phyloP scores from a whole-genome alignment of 371 early-diverging fungal species.

The Mortierella sp. region DNA sequence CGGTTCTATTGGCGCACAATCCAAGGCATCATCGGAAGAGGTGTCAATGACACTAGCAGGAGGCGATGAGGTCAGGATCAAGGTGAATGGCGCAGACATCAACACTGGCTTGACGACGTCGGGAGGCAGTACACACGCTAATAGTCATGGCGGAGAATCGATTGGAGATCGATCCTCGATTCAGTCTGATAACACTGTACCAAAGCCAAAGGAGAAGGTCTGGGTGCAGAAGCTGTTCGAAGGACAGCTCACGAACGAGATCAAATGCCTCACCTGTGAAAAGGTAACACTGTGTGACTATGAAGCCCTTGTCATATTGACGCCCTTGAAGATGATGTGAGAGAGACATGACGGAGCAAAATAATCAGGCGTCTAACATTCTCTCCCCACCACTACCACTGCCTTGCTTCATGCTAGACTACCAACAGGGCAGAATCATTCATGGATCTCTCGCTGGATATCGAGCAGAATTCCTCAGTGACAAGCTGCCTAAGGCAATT shows the following conservation, averaged over 20 bases:
- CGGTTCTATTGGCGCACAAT: slow-evolving; percentile 6
- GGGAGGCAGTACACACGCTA: slow-evolving; percentile 17
- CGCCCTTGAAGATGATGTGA: not conserved
- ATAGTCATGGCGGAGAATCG: slow-evolving; percentile 29
- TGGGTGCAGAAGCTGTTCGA: slow-evolving; percentile 98
- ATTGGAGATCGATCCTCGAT: slow-evolving; percentile 39
- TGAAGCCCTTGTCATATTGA: not conserved
- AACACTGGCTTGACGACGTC: slow-evolving; percentile 23
- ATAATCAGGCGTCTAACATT: not conserved
- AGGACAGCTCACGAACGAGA: slow-evolving; percentile 95
- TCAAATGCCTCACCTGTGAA: slow-evolving; percentile 95
- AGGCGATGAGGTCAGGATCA: slow-evolving; percentile 51
- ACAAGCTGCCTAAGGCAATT: slow-evolving; percentile 93
- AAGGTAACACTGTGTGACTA: too few species aligned
- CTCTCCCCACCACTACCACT: too few species aligned
- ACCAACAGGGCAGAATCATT: slow-evolving; percentile 95
- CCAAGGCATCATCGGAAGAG: slow-evolving; percentile 30
- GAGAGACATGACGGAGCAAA: not conserved
- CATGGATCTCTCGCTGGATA: slow-evolving; percentile 95
- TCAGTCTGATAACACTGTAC: slow-evolving; percentile 34
- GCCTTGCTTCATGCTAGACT: too few species aligned
- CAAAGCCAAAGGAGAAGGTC: slow-evolving; percentile 60
- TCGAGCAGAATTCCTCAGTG: slow-evolving; percentile 94
- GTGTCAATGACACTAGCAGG: slow-evolving; percentile 36
- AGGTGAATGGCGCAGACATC: slow-evolving; percentile 44